phyloP scores from a whole-genome alignment of 805 yeast species.

The Candida pseudoglaebosa region DNA sequence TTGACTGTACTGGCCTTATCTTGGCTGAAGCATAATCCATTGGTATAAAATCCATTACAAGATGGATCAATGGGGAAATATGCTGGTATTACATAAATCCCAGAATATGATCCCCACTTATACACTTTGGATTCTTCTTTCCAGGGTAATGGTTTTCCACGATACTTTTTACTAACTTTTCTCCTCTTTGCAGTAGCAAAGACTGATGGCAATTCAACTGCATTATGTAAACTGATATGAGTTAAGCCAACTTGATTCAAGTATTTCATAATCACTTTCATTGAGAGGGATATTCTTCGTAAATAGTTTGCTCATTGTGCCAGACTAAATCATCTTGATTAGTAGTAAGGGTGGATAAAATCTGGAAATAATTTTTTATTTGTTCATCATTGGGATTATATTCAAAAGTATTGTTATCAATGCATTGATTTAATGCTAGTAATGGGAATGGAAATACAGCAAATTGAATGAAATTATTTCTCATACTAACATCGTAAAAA shows the following conservation, averaged over 20 bases:
- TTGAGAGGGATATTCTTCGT: no score
- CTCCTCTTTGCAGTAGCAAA: slow-evolving; percentile 4
- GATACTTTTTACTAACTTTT: slow-evolving; percentile 5
- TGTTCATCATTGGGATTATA: slow-evolving; percentile 7
- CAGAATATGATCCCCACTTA: slow-evolving; percentile 1
- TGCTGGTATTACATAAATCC: slow-evolving; percentile 8
- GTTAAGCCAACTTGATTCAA: slow-evolving; percentile 9
- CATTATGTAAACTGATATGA: slow-evolving; percentile 14
- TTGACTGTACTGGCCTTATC: not conserved
- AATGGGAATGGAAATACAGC: slow-evolving; percentile 18
- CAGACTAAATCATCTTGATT: not conserved
- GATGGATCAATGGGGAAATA: slow-evolving; percentile 5
- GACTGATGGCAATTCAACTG: slow-evolving; percentile 8
- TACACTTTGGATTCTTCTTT: slow-evolving; percentile 1
- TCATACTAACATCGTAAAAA: slow-evolving; percentile 12
- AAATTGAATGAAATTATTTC: slow-evolving; percentile 14
- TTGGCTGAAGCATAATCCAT: slow-evolving; percentile 5
- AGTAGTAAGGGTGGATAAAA: not conserved
- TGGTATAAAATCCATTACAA: not conserved
- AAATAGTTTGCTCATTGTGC: no score
- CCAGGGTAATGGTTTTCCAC: slow-evolving; percentile 5
- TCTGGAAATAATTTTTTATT: slow-evolving; percentile 1
- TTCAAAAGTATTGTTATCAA: slow-evolving; percentile 7
- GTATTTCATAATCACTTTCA: no score
- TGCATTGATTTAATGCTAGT: slow-evolving; percentile 6